Evolutionary conservation across 495 filamentous ascomycete species (phyloP).

Genomic region (Podospora tetraspora): DNA sequence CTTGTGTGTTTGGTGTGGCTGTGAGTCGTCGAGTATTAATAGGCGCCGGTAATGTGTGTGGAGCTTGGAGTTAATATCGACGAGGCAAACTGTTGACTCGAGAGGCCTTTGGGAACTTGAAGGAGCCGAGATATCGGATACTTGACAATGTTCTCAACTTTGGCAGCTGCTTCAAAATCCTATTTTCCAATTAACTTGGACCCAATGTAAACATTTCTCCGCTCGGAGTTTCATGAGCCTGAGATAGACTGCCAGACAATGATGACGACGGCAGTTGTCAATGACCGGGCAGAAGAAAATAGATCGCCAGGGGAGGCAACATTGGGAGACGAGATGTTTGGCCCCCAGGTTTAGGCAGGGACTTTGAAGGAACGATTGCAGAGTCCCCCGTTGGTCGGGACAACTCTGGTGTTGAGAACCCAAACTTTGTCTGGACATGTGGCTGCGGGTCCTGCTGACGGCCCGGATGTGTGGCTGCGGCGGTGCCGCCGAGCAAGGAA

Average conservation of each 20-base stretch:
- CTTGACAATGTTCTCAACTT: neutral
- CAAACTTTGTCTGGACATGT: neutral
- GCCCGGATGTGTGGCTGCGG: neutral
- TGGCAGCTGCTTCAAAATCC: neutral
- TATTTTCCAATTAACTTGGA: too few species aligned
- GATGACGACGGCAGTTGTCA: neutral
- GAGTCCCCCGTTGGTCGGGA: neutral
- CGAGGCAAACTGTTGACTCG: neutral
- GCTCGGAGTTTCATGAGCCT: neutral
- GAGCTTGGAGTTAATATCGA: neutral
- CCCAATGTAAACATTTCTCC: neutral
- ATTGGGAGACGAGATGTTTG: neutral
- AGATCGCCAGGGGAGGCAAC: neutral
- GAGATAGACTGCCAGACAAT: neutral
- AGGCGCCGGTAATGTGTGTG: neutral
- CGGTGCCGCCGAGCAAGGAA: neutral
- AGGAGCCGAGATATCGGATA: neutral
- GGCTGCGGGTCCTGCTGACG: neutral
- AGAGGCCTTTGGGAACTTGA: neutral
- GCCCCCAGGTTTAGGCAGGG: neutral
- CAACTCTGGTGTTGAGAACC: neutral
- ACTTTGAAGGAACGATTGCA: neutral
- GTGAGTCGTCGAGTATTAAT: neutral
- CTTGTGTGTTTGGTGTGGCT: neutral
- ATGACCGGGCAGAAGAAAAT: neutral